Evolutionary conservation across 1,139 yeast genomes (phyloP), one percentile per base, ranked within the genome.

Genomic region (Wickerhamomyces sp.): DNA sequence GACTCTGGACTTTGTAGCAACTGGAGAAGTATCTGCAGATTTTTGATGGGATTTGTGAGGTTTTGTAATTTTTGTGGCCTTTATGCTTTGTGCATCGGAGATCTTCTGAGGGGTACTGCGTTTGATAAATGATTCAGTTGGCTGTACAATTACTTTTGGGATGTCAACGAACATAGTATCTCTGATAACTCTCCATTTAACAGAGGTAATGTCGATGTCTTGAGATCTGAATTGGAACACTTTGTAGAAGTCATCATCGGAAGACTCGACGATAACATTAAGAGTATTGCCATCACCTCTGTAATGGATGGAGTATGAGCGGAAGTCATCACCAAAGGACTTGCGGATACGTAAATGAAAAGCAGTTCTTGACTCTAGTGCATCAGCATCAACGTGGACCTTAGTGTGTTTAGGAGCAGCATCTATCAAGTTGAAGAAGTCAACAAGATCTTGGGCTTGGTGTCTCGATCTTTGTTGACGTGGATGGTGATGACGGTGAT

Each of bases 271-370:
- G 4, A 23, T 32, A 4, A 44, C 26, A 10, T 33, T 14, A 7
- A 32, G 31, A 13, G 20, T 28, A n/a, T 28, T 20, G 19, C 24
- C 35, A 9, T 16, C 14, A 10, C 31, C 12, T 14, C 34, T 36
- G 16, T 41, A 44, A 13, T 17, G 17, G 14, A 41, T 37, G 2
- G 40, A 35, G 20, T 40, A 44, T 18, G 31, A 28, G 6, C 33
- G 31, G 21, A 38, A 44, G 21, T 40, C 36, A 5, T 36, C 20
- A 15, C 31, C 31, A 23, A 37, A 35, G 29, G 14, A 27, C 22
- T 42, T 45, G 18, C 19, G 15, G 15, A 46, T 28, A 21, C 35
- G 41, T 10, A 46, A 34, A 23, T 37, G 41, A 19, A 16, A 44
- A 6, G 32, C 15, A 9, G 37, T 23, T 4, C 24, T 22, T 3